phyloP scores from a whole-genome alignment of 108 stramenopile species.

The Parmales sp. region DNA sequence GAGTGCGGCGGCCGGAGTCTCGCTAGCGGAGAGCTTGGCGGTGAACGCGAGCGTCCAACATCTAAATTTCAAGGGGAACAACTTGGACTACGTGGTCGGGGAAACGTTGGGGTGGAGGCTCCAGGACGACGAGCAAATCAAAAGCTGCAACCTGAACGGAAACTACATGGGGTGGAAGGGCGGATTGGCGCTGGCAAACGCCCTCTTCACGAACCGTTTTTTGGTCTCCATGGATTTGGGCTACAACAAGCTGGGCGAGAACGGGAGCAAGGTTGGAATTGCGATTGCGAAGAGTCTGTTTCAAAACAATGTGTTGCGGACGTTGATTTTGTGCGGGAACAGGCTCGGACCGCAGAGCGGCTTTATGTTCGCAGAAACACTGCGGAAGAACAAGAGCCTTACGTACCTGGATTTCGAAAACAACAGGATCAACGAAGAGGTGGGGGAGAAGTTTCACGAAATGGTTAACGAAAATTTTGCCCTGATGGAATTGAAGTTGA shows the following conservation, averaged over 20 bases:
- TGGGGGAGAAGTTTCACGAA: neutral
- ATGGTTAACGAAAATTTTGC: neutral
- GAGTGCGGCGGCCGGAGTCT: neutral
- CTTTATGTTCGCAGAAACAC: neutral
- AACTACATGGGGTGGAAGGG: conserved; percentile 7
- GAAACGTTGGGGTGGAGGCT: neutral
- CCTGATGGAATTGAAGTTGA: neutral
- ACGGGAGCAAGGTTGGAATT: neutral
- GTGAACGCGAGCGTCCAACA: neutral
- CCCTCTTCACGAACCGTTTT: neutral
- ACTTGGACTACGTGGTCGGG: neutral
- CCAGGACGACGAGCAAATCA: neutral
- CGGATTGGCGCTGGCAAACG: neutral
- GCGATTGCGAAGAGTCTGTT: neutral
- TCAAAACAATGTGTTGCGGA: neutral
- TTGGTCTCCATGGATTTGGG: neutral
- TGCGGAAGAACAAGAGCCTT: conserved; percentile 3
- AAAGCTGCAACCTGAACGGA: neutral
- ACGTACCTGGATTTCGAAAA: neutral
- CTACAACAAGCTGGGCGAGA: neutral
- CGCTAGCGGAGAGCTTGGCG: neutral
- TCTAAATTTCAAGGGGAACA: neutral
- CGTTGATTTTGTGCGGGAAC: neutral
- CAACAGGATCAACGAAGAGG: conserved; percentile 1
- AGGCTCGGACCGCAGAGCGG: neutral